Conservation (phyloP, 2,329 filamentous ascomycete species). For the Lasiodiplodia citricola region DNA sequence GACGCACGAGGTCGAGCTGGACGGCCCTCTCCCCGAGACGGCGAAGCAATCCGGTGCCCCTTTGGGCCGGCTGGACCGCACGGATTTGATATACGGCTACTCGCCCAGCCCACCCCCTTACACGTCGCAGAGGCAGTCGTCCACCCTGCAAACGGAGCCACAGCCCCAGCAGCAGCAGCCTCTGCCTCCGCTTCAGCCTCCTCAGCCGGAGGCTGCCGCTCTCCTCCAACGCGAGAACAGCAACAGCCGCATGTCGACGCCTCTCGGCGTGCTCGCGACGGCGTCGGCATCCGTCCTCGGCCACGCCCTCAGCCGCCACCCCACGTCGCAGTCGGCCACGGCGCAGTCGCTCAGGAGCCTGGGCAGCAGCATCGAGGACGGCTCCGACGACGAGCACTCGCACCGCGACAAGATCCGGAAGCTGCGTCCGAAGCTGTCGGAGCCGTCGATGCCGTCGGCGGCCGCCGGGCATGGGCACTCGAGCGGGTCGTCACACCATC, state of each 20-base stretch:
- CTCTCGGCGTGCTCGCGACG: conserved; percentile 22
- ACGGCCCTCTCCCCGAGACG: conserved; percentile 42
- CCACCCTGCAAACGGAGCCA: neutral
- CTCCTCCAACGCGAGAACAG: neutral
- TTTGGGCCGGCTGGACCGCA: conserved; percentile 31
- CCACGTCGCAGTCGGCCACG: conserved; percentile 14
- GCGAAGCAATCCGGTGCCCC: conserved; percentile 30
- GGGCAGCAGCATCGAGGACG: conserved; percentile 34
- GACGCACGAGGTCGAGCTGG: conserved; percentile 46
- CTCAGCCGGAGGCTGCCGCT: neutral
- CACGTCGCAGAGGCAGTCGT: conserved; percentile 35
- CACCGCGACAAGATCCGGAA: conserved; percentile 49
- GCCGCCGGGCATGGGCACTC: conserved; percentile 29
- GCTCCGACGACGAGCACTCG: conserved; percentile 38
- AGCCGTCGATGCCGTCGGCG: conserved; percentile 37
- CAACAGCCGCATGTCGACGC: conserved; percentile 14
- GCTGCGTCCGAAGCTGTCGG: conserved; percentile 43
- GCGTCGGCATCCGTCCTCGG: conserved; percentile 21
- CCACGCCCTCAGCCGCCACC: conserved; percentile 9
- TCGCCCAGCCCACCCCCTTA: conserved; percentile 48
- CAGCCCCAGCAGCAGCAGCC: no score
- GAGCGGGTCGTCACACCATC: conserved; percentile 4
- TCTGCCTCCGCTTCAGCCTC: no score
- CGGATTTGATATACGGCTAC: conserved; percentile 50
- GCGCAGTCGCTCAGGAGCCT: conserved; percentile 39